phyloP scores from a whole-genome alignment of 1,284 basidiomycete species.

The Ustilago hordei region DNA sequence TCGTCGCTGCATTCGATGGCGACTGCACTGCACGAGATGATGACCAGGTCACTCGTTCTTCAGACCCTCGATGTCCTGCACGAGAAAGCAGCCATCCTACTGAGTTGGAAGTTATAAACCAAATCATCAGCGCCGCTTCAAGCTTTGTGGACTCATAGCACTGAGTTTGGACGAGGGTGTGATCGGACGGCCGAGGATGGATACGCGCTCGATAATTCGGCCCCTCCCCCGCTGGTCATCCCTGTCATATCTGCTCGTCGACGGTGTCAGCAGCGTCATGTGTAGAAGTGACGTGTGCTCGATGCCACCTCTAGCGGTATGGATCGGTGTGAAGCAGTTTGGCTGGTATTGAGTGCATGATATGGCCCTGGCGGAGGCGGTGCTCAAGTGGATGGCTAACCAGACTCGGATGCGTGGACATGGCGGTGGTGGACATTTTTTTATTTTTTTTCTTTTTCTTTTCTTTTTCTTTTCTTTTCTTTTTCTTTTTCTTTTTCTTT shows the following conservation, averaged over 20 bases:
- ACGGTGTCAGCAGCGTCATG: too few species aligned
- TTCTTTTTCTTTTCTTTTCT: constrained; percentile 24
- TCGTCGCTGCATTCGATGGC: too few species aligned
- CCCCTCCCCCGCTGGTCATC: constrained; percentile 5
- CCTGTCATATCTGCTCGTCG: not conserved
- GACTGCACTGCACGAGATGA: too few species aligned
- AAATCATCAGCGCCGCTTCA: not conserved
- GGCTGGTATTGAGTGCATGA: not conserved
- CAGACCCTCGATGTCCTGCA: too few species aligned
- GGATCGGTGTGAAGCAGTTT: not conserved
- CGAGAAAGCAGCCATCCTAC: too few species aligned
- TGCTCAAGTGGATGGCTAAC: not conserved
- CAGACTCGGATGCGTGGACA: constrained; percentile 1
- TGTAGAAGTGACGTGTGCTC: too few species aligned
- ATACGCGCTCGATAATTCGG: constrained; percentile 8
- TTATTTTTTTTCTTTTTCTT: constrained; percentile 18
- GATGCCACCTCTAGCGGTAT: not conserved
- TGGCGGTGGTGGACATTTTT: constrained; percentile 41
- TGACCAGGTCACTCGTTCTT: too few species aligned
- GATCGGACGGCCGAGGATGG: constrained; percentile 13
- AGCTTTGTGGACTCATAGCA: not conserved
- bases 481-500: too few species aligned
- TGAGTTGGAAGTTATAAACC: not conserved
- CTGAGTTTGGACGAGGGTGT: not conserved
- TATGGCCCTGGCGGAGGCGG: not conserved